Evolutionary conservation across 2,329 filamentous ascomycete species (phyloP), one percentile per base, ranked within the genome.

Genomic region (Sclerotiophoma versabilis): DNA sequence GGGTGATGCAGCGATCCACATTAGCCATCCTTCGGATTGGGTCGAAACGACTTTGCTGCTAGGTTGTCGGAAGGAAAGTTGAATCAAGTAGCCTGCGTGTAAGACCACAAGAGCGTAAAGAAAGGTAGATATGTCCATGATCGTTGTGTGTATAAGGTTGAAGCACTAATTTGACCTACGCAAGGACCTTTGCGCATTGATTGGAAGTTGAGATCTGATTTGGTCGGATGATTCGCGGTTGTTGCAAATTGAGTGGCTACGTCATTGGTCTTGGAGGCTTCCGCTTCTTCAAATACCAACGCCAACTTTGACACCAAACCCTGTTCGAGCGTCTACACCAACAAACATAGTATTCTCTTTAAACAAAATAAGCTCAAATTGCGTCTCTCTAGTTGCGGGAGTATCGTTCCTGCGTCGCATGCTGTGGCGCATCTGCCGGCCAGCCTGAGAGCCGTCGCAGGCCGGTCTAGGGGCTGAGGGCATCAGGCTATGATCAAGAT

Each of bases 61-160:
- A 5, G 59, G 59, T 39, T 59, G 56, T 20, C 59, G 59, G 36
- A 61, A 59, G 25, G 39, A 52, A 17, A 54, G 56, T 23, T 61
- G 59, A 10, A 46, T 54, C 11, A 59, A 34, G 42, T 59, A 61
- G 25, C 49, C 53, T 8, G 59, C 49, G 41, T 57, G 55, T 9
- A 59, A 17, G 4, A 55, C 27, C 10, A 32, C 11, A 10, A 59
- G 43, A 12, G 52, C 45, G 32, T 55, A 58, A 11, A 49, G 43
- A 8, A 45, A 5, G 9, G 17, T 7, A 1, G 26, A 6, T 17
- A 46, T 25, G 10, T 33, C 41, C 49, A 57, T 57, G 17, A 10
- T 27, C 11, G 15, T 7, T 32, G 26, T 6, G 5, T 14, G 22
- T 10, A 5, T 1, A 27, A 7, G 6, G n/a, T 9, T 7, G 23